Base-by-base conservation (phyloP, 2,329 filamentous ascomycete species). In the Rutstroemia sydowiana region DNA sequence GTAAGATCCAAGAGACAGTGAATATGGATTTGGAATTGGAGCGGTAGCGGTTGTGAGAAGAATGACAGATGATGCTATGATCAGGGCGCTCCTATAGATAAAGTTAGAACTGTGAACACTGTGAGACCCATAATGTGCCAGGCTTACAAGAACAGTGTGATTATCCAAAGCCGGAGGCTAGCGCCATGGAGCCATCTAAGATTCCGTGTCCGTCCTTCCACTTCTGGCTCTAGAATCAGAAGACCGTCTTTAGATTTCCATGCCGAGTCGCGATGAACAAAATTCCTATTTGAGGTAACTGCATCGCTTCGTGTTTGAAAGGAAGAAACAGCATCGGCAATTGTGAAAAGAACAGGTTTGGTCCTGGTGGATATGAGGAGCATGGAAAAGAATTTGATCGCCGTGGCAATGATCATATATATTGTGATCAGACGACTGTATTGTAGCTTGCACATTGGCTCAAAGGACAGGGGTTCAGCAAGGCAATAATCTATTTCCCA, bases 321-420 rank as follows among this genome's bases (percentile, higher is more conserved):
- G 0, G 68, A 69, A 8, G 64, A 59, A 10, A 71, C 63, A 0
- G 65, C 67, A 54, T 71, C 69, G 5, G 69, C 69, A 2, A 66
- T 58, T 0, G 68, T 69, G 23, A 65, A 54, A 0, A 70, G 54
- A 9, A 66, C 50, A 1, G 54, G 52, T 18, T 59, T 53, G 4
- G 51, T 57, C 44, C 56, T 58, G 21, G 59, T 59, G 1, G 48
- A 23, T 14, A 51, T 26, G 11, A 45, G 11, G 1, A 51, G 0
- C 11, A 51, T 31, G 11, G 36, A 36, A 16, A 45, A n/a, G 6
- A 51, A 46, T 39, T 51, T 40, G 11, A 51, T 36, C 9, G 18
- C 32, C 2, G 14, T 23, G 2, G 41, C 31, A 9, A 45, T 31
- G 26, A 51, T 26, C 14, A 39, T 31, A 9, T 31, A 45, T 21